A percentile compares a stretch with the other conserved stretches of the same genome.
Evolutionary conservation across 306 rosid genomes (phyloP).

Genomic region (Dryas octopetala): DNA sequence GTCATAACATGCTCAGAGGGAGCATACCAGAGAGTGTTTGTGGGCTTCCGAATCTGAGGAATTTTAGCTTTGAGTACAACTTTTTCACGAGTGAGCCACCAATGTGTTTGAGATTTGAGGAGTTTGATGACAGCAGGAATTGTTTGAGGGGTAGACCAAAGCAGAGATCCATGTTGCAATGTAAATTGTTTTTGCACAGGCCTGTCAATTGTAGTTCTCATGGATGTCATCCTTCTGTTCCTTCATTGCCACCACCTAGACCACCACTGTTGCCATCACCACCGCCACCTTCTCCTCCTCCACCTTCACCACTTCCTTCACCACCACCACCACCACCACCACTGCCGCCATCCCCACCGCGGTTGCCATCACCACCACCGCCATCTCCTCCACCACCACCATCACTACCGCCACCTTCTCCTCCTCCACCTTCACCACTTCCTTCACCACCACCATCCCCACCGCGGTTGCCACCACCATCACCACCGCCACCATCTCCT

Average conservation of each 20-base stretch:
- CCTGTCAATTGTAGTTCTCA: conserved; percentile 26
- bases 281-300: background rate
- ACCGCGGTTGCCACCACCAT: background rate
- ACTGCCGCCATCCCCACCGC: background rate
- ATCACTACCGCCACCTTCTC: background rate
- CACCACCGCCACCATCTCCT: background rate
- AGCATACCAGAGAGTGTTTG: conserved; percentile 31
- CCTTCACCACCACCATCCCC: background rate
- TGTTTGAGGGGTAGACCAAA: conserved; percentile 33
- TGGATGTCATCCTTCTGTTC: conserved; percentile 30
- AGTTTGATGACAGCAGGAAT: conserved; percentile 27
- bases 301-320: background rate
- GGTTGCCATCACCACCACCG: background rate
- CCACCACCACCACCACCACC: background rate
- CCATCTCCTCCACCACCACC: background rate
- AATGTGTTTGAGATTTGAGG: conserved; percentile 21
- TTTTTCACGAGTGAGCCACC: conserved; percentile 37
- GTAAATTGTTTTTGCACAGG: conserved; percentile 22
- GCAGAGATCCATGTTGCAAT: conserved; percentile 35
- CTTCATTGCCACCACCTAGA: conserved; percentile 30
- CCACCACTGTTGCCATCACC: background rate
- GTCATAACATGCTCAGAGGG: conserved; percentile 49
- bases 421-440: background rate
- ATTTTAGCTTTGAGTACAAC: conserved; percentile 28
- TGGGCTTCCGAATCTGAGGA: conserved; percentile 33